Evolutionary conservation across 164 flowering plant species (phyloP).

Genomic region (Vitis rupestris): DNA sequence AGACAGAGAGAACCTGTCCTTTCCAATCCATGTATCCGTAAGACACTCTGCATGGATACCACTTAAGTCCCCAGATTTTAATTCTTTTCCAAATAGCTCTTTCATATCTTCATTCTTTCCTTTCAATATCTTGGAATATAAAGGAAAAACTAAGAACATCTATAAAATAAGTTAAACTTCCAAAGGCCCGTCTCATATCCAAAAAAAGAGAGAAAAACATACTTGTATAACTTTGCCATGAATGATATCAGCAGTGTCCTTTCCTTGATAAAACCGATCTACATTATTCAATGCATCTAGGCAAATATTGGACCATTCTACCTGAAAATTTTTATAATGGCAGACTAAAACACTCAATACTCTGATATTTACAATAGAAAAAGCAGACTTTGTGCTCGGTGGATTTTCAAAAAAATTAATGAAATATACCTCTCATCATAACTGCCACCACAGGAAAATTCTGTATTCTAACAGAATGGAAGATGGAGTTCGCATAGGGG

Average conservation of each 20-base stretch:
- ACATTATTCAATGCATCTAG: constrained; percentile 53
- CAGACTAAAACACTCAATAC: background rate
- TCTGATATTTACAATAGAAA: background rate
- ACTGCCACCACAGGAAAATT: too few relatives aligned
- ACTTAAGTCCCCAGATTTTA: constrained; percentile 70
- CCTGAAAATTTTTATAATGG: constrained; percentile 36
- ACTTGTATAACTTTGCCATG: constrained; percentile 73
- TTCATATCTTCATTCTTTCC: constrained; percentile 75
- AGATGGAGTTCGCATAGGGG: too few relatives aligned
- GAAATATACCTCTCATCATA: too few relatives aligned
- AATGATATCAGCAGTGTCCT: constrained; percentile 56
- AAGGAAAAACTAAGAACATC: background rate
- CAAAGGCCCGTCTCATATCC: constrained; percentile 1
- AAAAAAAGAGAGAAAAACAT: background rate
- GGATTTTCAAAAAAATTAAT: background rate
- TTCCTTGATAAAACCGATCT: constrained; percentile 65
- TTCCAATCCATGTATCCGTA: constrained; percentile 95
- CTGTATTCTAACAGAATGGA: too few relatives aligned
- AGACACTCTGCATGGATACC: constrained; percentile 84
- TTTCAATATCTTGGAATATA: constrained; percentile 50
- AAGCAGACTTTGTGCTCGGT: background rate
- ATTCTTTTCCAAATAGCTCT: constrained; percentile 53
- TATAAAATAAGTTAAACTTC: background rate
- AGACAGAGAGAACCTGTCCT: constrained; percentile 54
- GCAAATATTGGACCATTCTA: constrained; percentile 76